Conservation (phyloP, 2,329 filamentous ascomycete genomes). For the Colletotrichum tamarilloi region DNA sequence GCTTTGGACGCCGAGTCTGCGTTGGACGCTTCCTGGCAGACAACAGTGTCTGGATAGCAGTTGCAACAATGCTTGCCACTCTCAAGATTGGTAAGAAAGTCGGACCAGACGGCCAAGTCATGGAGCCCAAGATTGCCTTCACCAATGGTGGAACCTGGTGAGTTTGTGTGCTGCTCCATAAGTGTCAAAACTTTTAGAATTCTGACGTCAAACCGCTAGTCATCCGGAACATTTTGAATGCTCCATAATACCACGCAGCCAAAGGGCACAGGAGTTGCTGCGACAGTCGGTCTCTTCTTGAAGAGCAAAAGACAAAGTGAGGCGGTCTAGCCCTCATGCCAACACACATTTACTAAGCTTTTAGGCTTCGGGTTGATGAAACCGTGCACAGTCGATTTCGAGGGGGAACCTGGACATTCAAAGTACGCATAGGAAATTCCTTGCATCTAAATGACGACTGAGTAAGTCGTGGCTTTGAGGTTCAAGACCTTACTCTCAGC, state of each 20-base stretch:
- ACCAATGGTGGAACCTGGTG: slow-evolving; percentile 35
- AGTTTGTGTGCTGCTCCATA: slow-evolving; percentile 12
- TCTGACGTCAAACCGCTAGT: slow-evolving; percentile 36
- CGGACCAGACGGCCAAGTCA: slow-evolving; percentile 46
- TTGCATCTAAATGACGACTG: background rate
- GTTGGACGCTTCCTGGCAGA: slow-evolving; percentile 47
- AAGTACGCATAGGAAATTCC: background rate
- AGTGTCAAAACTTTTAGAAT: background rate
- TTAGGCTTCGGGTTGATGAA: slow-evolving; percentile 25
- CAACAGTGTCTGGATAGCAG: slow-evolving; percentile 50
- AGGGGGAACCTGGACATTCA: slow-evolving; percentile 2
- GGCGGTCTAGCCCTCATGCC: slow-evolving; percentile 11
- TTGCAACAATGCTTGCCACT: slow-evolving; percentile 46
- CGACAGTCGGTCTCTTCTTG: slow-evolving; percentile 17
- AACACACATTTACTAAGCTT: slow-evolving; percentile 18
- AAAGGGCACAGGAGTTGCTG: slow-evolving; percentile 20
- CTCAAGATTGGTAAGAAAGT: slow-evolving; percentile 43
- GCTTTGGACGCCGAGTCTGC: slow-evolving; percentile 47
- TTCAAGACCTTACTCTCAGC: slow-evolving; percentile 11
- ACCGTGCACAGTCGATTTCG: slow-evolving; percentile 18
- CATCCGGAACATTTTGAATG: slow-evolving; percentile 48
- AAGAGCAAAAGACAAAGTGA: slow-evolving; percentile 5
- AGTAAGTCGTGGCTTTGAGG: slow-evolving; percentile 3
- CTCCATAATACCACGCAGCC: slow-evolving; percentile 31
- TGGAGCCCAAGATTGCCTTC: slow-evolving; percentile 32